These are phyloP conservation scores for Musa acuminata DNA, from an alignment of 176 grass and related monocot genomes.

Conservation along the genomic window DNA sequence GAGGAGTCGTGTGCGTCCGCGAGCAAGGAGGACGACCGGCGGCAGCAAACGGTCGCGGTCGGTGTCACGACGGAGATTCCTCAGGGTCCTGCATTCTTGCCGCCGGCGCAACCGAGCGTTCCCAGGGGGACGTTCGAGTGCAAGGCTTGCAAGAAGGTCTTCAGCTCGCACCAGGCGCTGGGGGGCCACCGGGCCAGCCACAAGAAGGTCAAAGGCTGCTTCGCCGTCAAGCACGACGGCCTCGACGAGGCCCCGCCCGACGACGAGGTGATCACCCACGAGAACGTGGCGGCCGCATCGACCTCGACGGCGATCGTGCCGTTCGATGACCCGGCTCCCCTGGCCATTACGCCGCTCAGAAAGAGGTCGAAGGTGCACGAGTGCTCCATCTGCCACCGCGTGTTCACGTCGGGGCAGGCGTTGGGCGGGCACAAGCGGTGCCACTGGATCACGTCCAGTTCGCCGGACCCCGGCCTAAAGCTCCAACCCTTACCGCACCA, in stretches of 20 bases:
- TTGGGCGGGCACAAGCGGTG: constrained; percentile 90
- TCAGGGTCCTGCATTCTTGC: constrained; percentile 5
- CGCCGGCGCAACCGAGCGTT: background rate
- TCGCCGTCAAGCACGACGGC: constrained; percentile 29
- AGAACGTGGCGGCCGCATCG: background rate
- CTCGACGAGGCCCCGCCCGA: background rate
- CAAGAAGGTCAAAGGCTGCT: constrained; percentile 87
- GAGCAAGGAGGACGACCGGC: constrained; percentile 21
- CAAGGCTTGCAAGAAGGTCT: constrained; percentile 89
- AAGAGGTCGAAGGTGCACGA: constrained; percentile 77
- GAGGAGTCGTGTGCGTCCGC: constrained; percentile 18
- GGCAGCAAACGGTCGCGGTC: background rate
- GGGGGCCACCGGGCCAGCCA: constrained; percentile 85
- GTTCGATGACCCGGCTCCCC: constrained; percentile 11
- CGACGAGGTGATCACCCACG: background rate
- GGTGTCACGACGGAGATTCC: constrained; percentile 18
- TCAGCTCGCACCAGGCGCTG: constrained; percentile 90
- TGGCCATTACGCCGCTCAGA: constrained; percentile 20
- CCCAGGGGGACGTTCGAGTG: constrained; percentile 57
- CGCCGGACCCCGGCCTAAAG: constrained; percentile 18
- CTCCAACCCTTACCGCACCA: constrained; percentile 28
- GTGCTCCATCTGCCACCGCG: constrained; percentile 78
- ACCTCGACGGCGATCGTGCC: constrained; percentile 33
- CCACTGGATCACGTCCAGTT: constrained; percentile 66
- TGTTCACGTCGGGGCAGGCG: constrained; percentile 82